phyloP scores from a whole-genome alignment of 371 early-diverging fungal species.

The Phascolomyces articulosus region DNA sequence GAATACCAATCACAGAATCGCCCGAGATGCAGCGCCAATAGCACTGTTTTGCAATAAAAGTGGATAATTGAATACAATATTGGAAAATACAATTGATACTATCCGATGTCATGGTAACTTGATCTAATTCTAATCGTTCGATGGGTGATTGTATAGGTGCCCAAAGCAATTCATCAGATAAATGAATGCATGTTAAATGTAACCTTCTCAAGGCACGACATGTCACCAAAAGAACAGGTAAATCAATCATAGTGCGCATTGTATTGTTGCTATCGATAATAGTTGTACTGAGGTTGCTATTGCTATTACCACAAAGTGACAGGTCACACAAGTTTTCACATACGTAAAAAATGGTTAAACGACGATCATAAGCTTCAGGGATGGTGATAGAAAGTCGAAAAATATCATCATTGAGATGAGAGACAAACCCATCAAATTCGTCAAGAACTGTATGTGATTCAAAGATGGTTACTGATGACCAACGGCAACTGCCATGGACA shows the following conservation, averaged over 20 bases:
- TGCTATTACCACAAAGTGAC: not conserved
- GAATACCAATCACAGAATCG: not conserved
- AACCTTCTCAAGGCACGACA: not conserved
- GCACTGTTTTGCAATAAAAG: not conserved
- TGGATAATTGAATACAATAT: not conserved
- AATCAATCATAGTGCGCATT: not conserved
- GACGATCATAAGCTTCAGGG: not conserved
- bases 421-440: not conserved
- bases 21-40: not conserved
- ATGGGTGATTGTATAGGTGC: not conserved
- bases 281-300: not conserved
- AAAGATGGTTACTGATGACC: not conserved
- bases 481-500: not conserved
- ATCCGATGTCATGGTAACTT: not conserved
- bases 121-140: not conserved
- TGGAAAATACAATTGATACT: not conserved
- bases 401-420: not conserved
- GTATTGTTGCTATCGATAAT: not conserved
- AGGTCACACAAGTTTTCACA: not conserved
- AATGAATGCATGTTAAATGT: not conserved
- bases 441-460: not conserved
- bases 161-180: not conserved
- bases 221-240: not conserved
- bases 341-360: not conserved
- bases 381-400: not conserved